Conservation (phyloP, 108 stramenopile genomes). For the Cylindrotheca closterium region DNA sequence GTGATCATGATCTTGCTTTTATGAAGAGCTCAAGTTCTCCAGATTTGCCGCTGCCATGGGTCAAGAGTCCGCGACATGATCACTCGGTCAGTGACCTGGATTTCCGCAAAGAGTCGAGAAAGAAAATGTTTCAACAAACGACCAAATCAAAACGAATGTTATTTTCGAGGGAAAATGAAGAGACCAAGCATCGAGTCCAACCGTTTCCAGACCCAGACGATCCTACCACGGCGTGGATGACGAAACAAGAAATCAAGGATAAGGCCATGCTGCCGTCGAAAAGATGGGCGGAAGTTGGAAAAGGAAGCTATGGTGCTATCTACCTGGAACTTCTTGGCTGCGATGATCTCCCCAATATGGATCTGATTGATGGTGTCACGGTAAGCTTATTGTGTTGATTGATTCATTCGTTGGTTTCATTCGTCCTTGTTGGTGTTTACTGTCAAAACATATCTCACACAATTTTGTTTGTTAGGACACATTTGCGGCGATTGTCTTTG, state of each 20-base stretch:
- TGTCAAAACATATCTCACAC: no score
- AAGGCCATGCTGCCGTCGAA: constrained; percentile 23
- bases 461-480: no score
- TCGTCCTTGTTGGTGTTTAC: no score
- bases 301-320: constrained; percentile 23
- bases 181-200: constrained; percentile 32
- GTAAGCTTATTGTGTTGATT: constrained; percentile 3
- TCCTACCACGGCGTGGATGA: constrained; percentile 40
- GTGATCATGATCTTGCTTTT: constrained; percentile 42
- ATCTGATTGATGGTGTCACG: constrained; percentile 2
- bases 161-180: constrained; percentile 1
- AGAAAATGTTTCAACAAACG: constrained; percentile 35
- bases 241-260: constrained; percentile 28
- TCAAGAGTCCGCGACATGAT: not conserved
- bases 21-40: constrained; percentile 22
- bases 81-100: constrained; percentile 27
- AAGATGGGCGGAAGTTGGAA: constrained; percentile 34
- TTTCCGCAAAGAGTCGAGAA: constrained; percentile 28
- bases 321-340: constrained; percentile 47
- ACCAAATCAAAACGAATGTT: constrained; percentile 28
- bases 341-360: constrained; percentile 46
- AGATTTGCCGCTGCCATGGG: constrained; percentile 7
- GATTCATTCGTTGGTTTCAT: no score
- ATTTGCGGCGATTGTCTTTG: constrained; percentile 47
- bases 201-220: constrained; percentile 63